Percentiles rank a stretch among this genome's conserved stretches.
phyloP scores from a whole-genome alignment of 108 stramenopile genomes.

The Cyclotella sp. region DNA sequence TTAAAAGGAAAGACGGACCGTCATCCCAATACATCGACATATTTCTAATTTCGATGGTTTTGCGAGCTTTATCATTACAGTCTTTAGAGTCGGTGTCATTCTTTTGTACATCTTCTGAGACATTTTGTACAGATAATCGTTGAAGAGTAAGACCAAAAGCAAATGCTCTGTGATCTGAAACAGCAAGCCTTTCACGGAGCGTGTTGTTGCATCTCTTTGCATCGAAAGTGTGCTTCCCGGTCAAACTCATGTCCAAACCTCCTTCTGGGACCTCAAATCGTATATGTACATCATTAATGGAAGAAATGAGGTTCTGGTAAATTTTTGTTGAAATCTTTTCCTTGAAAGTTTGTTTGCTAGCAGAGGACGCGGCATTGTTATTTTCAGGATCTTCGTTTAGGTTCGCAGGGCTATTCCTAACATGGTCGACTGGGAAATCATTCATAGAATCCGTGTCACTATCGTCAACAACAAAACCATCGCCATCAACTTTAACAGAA shows the following conservation, averaged over 20 bases:
- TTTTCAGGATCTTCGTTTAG: background rate
- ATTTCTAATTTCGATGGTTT: conserved; percentile 68
- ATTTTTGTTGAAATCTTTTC: conserved; percentile 73
- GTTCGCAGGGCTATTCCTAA: background rate
- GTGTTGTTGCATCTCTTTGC: background rate
- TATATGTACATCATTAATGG: conserved; percentile 71
- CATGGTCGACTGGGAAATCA: background rate
- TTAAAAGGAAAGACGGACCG: conserved; percentile 66
- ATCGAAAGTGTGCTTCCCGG: conserved; percentile 17
- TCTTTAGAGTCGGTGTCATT: conserved; percentile 8
- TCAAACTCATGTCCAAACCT: conserved; percentile 46
- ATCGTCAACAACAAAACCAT: background rate
- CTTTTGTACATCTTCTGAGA: conserved; percentile 6
- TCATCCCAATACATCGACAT: conserved; percentile 84
- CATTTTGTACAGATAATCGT: conserved; percentile 61
- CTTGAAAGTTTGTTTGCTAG: conserved; percentile 44
- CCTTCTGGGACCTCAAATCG: conserved; percentile 80
- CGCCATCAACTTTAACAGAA: conserved; percentile 15
- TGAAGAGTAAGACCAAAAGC: conserved; percentile 73
- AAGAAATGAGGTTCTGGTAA: conserved; percentile 74
- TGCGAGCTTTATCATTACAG: conserved; percentile 50
- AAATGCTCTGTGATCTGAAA: conserved; percentile 71
- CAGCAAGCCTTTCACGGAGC: background rate
- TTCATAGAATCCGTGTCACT: background rate
- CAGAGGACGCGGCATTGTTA: conserved; percentile 15